Conservation (phyloP, 352 stramenopile species). For the Globisporangium megalacanthum region DNA sequence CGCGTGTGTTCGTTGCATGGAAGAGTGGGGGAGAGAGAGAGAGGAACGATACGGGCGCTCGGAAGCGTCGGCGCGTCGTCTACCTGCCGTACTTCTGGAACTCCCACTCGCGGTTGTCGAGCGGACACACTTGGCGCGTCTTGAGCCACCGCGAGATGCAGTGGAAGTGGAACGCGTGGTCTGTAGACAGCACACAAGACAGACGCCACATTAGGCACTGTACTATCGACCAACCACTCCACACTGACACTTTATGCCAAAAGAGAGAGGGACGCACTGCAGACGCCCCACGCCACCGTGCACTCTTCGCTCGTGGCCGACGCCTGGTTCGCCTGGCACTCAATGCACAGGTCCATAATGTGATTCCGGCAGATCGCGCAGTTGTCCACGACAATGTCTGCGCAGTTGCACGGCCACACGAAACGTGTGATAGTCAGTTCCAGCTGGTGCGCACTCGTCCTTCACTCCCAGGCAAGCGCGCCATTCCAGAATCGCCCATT, state of each 20-base stretch:
- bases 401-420: too few species aligned
- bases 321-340: constrained; percentile 96
- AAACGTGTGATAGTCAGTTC: constrained; percentile 1
- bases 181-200: constrained; percentile 61
- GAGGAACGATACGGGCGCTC: neutral
- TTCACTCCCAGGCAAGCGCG: too few species aligned
- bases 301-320: constrained; percentile 86
- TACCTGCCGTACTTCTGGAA: constrained; percentile 97
- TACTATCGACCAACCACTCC: too few species aligned
- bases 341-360: constrained; percentile 99
- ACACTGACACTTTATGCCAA: neutral
- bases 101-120: constrained; percentile 99
- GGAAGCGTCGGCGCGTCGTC: neutral
- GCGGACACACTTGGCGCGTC: constrained; percentile 97
- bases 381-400: constrained; percentile 87
- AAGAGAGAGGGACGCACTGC: constrained; percentile 50
- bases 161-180: constrained; percentile 99
- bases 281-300: constrained; percentile 84
- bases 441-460: neutral
- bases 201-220: too few species aligned
- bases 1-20: too few species aligned
- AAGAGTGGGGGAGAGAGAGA: neutral
- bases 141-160: constrained; percentile 99
- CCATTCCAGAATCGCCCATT: too few species aligned
- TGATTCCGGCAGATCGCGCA: constrained; percentile 99